Evolutionary conservation across 768 basidiomycete species (phyloP).

Genomic region (Trametopsis cervina): DNA sequence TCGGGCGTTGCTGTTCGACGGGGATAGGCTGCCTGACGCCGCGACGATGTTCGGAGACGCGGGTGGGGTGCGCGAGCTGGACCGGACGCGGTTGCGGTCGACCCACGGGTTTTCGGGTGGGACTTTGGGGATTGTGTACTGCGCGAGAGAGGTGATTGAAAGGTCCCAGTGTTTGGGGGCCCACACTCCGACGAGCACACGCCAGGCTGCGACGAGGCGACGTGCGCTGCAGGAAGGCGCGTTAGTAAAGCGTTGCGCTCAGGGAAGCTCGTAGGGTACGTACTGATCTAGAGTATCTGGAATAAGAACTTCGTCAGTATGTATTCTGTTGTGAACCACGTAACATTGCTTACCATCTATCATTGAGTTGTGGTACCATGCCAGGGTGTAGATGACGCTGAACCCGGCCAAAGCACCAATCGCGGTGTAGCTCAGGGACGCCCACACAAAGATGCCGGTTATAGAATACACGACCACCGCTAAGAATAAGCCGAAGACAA

Average conservation of each 20-base stretch:
- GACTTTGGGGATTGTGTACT: slow-evolving; percentile 58
- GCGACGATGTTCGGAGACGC: slow-evolving; percentile 13
- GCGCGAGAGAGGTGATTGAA: slow-evolving; percentile 62
- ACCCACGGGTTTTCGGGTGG: slow-evolving; percentile 74
- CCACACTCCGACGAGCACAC: slow-evolving; percentile 95
- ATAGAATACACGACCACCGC: slow-evolving; percentile 74
- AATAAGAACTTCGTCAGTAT: neutral
- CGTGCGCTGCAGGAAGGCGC: slow-evolving; percentile 49
- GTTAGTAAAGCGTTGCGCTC: neutral
- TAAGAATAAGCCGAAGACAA: slow-evolving; percentile 74
- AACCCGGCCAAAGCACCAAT: slow-evolving; percentile 69
- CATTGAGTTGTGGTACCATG: slow-evolving; percentile 77
- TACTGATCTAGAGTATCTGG: slow-evolving; percentile 76
- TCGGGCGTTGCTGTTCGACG: slow-evolving; percentile 14
- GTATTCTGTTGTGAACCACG: neutral
- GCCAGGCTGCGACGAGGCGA: slow-evolving; percentile 89
- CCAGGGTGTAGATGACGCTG: slow-evolving; percentile 66
- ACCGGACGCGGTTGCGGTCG: slow-evolving; percentile 32
- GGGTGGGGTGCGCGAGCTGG: slow-evolving; percentile 9
- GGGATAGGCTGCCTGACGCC: slow-evolving; percentile 13
- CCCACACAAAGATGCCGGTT: slow-evolving; percentile 85
- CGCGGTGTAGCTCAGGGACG: slow-evolving; percentile 68
- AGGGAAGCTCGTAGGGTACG: slow-evolving; percentile 21
- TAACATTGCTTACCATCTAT: slow-evolving; percentile 60
- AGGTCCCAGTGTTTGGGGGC: slow-evolving; percentile 79